A percentile compares a stretch with the other conserved stretches of the same genome.
Conservation (phyloP, 2,329 filamentous ascomycete species). For the Elsinoe australis region DNA sequence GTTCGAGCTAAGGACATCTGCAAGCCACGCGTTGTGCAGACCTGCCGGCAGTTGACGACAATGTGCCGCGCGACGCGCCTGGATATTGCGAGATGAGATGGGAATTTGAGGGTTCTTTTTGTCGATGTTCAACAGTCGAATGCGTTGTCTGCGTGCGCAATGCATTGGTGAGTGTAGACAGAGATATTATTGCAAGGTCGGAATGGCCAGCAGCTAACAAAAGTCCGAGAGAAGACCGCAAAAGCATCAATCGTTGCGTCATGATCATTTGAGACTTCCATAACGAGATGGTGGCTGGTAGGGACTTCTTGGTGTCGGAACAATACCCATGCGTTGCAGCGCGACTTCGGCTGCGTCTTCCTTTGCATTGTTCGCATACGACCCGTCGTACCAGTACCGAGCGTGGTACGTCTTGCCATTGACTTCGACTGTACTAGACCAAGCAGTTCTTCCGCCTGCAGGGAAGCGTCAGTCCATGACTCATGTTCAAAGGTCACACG, state of each 20-base stretch:
- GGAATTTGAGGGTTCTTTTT: too few relatives aligned
- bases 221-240: not conserved
- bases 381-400: slow-evolving; percentile 85
- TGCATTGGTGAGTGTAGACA: not conserved
- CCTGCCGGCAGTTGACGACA: not conserved
- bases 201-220: not conserved
- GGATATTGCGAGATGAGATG: too few relatives aligned
- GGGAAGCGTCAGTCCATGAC: slow-evolving; percentile 15
- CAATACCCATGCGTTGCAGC: slow-evolving; percentile 39
- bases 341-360: slow-evolving; percentile 89
- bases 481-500: slow-evolving; percentile 12
- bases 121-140: too few relatives aligned
- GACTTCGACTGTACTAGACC: slow-evolving; percentile 75
- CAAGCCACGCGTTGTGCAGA: not conserved
- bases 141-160: not conserved
- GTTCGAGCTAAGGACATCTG: not conserved
- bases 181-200: not conserved
- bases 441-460: slow-evolving; percentile 78
- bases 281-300: slow-evolving; percentile 12
- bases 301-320: slow-evolving; percentile 16
- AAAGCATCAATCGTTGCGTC: slow-evolving; percentile 11
- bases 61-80: slow-evolving; percentile 13
- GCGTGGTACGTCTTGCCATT: slow-evolving; percentile 58
- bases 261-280: slow-evolving; percentile 9
- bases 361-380: slow-evolving; percentile 77